These are phyloP conservation scores for Tricholoma furcatifolium DNA, from an alignment of 768 basidiomycete species.

Conservation along the genomic window DNA sequence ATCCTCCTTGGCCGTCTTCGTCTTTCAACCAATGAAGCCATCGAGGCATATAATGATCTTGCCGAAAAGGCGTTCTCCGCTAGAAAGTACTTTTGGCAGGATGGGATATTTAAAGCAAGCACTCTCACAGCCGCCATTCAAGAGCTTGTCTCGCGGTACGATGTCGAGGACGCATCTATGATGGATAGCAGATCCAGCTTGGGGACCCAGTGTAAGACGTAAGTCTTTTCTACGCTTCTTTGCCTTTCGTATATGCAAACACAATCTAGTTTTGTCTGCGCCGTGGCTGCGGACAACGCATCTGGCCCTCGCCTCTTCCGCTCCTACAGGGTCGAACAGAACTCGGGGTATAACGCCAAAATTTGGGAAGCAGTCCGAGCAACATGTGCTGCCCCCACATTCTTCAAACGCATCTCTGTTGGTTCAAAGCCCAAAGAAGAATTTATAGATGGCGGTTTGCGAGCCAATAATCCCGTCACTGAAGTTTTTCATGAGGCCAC, in stretches of 20 bases:
- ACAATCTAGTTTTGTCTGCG: conserved; percentile 8
- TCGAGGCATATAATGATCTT: conserved; percentile 13
- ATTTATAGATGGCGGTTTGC: conserved; percentile 15
- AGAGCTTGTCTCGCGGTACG: neutral
- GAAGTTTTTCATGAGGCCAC: conserved; percentile 3
- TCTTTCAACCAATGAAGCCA: conserved; percentile 20
- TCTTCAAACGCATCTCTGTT: conserved; percentile 14
- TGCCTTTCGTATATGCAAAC: neutral
- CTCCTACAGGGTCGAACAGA: conserved; percentile 1
- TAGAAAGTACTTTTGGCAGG: neutral
- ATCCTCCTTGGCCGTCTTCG: conserved; percentile 25
- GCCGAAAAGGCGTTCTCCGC: conserved; percentile 1
- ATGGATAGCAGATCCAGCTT: neutral
- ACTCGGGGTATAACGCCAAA: neutral
- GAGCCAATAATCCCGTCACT: conserved; percentile 14
- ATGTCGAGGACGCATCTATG: neutral
- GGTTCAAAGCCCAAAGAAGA: conserved; percentile 3
- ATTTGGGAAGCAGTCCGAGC: conserved; percentile 21
- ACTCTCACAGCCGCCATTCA: neutral
- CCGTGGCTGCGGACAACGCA: conserved; percentile 3
- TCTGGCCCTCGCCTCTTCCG: conserved; percentile 12
- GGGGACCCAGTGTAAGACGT: conserved; percentile 7
- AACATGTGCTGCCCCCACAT: conserved; percentile 18
- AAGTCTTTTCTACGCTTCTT: neutral
- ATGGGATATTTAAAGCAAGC: neutral